Conservation (phyloP, 768 basidiomycete genomes). For the Lactarius vividus region DNA sequence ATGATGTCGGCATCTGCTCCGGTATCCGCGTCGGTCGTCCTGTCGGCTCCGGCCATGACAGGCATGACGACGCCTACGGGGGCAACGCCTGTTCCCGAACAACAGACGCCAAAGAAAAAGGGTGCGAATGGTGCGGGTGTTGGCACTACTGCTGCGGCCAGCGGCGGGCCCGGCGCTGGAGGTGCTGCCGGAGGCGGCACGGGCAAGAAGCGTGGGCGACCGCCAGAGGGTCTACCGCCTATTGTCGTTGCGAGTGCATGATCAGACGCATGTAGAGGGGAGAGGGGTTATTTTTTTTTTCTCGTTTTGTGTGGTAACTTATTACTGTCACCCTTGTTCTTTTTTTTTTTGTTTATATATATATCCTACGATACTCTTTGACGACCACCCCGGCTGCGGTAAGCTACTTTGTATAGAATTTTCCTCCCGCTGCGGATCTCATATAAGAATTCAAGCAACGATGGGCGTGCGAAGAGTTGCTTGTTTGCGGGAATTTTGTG, state of each 20-base stretch:
- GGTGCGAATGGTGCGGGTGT: neutral
- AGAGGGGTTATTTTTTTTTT: neutral
- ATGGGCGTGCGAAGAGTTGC: neutral
- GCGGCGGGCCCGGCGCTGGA: neutral
- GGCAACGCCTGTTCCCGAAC: neutral
- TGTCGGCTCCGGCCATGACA: neutral
- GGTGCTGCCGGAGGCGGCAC: slow-evolving; percentile 9
- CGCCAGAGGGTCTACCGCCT: slow-evolving; percentile 31
- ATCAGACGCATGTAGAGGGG: neutral
- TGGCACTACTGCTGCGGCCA: neutral
- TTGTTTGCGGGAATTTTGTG: neutral
- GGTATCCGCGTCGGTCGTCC: neutral
- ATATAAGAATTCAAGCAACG: neutral
- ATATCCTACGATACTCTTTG: slow-evolving; percentile 14
- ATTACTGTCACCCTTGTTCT: slow-evolving; percentile 17
- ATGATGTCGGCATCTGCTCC: neutral
- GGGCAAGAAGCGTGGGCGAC: slow-evolving; percentile 28
- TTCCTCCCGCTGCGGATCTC: neutral
- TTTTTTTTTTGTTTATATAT: slow-evolving; percentile 16
- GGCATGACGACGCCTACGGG: neutral
- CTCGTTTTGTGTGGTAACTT: slow-evolving; percentile 22
- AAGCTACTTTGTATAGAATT: neutral
- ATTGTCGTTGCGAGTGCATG: slow-evolving; percentile 36
- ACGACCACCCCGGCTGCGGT: slow-evolving; percentile 6
- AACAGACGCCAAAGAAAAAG: slow-evolving; percentile 27